These are phyloP conservation scores for Ilex aquifolium DNA, from an alignment of 257 asterid genomes.

Conservation along the genomic window DNA sequence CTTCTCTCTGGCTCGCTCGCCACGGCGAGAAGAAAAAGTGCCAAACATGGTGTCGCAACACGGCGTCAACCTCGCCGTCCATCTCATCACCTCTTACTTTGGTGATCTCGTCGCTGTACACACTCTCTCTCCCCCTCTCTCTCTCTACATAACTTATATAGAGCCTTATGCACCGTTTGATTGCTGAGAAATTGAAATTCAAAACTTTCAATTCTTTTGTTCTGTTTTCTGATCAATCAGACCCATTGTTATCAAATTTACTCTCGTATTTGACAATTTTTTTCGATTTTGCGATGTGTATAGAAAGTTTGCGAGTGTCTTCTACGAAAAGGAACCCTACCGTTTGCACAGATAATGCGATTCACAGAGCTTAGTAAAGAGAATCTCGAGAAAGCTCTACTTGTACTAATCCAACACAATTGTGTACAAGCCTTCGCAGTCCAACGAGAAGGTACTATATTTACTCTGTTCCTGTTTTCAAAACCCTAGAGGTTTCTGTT, in stretches of 20 bases:
- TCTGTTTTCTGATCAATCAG: no score
- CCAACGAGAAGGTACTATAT: conserved; percentile 42
- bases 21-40: background rate
- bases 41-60: conserved; percentile 50
- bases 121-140: background rate
- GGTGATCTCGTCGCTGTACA: conserved; percentile 68
- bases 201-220: no score
- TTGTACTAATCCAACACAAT: conserved; percentile 80
- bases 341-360: conserved; percentile 39
- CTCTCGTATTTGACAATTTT: background rate
- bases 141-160: background rate
- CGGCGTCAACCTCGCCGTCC: conserved; percentile 61
- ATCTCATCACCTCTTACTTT: conserved; percentile 51
- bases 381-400: conserved; percentile 57
- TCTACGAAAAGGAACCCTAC: conserved; percentile 60
- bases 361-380: conserved; percentile 55
- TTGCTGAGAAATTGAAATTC: no score
- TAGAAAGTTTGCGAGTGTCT: conserved; percentile 88
- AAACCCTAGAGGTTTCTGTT: background rate
- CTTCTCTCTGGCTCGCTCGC: no score
- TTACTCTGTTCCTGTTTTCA: background rate
- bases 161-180: no score
- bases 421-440: conserved; percentile 71
- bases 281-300: conserved; percentile 7
- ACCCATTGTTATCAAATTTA: background rate